A percentile compares a stretch with the other conserved stretches of the same genome.
Conservation (phyloP, 2,329 filamentous ascomycete genomes). For the Macrophomina tecta region DNA sequence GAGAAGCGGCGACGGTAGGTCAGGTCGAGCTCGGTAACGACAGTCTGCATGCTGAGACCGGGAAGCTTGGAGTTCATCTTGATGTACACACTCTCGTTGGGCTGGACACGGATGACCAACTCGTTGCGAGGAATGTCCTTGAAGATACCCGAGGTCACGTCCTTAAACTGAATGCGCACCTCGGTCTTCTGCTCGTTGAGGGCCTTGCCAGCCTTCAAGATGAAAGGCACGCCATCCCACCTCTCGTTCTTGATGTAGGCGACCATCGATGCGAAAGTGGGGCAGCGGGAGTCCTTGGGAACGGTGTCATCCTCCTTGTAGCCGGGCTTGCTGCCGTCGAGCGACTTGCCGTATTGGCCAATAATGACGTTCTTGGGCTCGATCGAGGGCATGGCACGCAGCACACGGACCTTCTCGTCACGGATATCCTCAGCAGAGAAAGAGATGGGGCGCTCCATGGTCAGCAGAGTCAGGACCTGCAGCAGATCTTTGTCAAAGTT, state of each 20-base stretch:
- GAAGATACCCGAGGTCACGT: constrained; percentile 98
- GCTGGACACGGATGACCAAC: constrained; percentile 98
- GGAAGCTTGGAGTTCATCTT: constrained; percentile 99
- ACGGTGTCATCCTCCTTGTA: constrained; percentile 99
- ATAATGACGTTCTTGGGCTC: constrained; percentile 99
- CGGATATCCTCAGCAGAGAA: constrained; percentile 98
- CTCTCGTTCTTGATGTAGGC: constrained; percentile 99
- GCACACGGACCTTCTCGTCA: constrained; percentile 96
- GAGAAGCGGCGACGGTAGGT: constrained; percentile 99
- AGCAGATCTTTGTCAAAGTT: constrained; percentile 69
- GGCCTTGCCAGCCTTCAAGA: constrained; percentile 98
- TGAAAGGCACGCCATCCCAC: constrained; percentile 99
- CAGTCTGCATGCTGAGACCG: constrained; percentile 98
- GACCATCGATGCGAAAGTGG: constrained; percentile 96
- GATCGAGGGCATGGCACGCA: constrained; percentile 90
- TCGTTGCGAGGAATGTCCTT: constrained; percentile 99
- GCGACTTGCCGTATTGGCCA: constrained; percentile 94
- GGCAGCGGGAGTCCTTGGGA: constrained; percentile 94
- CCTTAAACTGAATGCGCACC: constrained; percentile 98
- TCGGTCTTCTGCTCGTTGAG: constrained; percentile 99
- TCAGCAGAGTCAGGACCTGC: constrained; percentile 92
- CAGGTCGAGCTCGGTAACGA: constrained; percentile 96
- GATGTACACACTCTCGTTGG: constrained; percentile 99
- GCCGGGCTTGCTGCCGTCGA: constrained; percentile 93
- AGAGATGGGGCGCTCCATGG: constrained; percentile 98